Percentiles rank a stretch among this genome's conserved stretches.
Evolutionary conservation across 2,329 filamentous ascomycete genomes (phyloP).

Genomic region (Botrytis sinoallii): DNA sequence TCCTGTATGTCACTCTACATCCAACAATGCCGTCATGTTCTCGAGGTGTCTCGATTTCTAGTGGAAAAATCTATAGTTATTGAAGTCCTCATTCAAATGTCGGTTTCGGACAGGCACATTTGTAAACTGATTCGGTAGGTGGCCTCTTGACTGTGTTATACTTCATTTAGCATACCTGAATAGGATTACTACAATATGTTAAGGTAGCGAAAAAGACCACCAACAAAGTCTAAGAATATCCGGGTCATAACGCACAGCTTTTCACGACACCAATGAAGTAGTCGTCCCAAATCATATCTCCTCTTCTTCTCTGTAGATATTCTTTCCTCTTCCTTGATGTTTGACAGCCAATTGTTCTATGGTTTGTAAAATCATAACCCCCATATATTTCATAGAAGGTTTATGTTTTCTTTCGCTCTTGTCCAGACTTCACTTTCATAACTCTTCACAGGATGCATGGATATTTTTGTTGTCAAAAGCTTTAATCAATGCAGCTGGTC

Average conservation of each 20-base stretch:
- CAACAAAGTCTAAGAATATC: background rate
- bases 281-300: background rate
- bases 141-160: background rate
- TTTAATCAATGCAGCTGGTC: background rate
- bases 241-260: background rate
- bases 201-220: background rate
- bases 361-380: background rate
- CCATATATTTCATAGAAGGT: background rate
- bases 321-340: background rate
- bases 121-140: background rate
- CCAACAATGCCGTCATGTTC: no score
- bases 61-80: background rate
- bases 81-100: background rate
- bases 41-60: background rate
- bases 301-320: background rate
- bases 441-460: background rate
- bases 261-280: background rate
- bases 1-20: no score
- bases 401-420: background rate
- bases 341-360: no score
- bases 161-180: no score
- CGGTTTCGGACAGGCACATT: background rate
- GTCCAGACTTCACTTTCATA: background rate
- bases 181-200: background rate
- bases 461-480: background rate